A percentile compares a stretch with the other conserved stretches of the same genome.
phyloP scores from a whole-genome alignment of 768 basidiomycete species.

The Xanthoconium stramineum region DNA sequence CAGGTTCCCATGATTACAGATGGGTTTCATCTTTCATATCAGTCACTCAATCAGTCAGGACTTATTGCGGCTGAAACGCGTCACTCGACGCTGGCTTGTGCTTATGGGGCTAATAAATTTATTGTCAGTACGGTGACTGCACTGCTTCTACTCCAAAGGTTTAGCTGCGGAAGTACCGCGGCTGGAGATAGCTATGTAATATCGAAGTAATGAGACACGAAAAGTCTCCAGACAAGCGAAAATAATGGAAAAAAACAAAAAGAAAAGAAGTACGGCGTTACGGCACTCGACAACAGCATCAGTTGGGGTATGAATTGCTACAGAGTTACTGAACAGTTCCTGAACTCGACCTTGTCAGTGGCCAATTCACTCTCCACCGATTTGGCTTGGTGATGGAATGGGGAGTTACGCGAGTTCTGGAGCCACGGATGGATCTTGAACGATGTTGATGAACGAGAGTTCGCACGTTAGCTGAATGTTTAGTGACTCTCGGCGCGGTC shows the following conservation, averaged over 20 bases:
- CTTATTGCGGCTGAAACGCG: constrained; percentile 27
- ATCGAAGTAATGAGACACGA: neutral
- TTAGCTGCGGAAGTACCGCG: constrained; percentile 19
- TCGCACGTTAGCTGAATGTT: constrained; percentile 13
- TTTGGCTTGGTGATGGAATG: constrained; percentile 5
- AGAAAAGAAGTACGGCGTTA: neutral
- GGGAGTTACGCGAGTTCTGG: constrained; percentile 12
- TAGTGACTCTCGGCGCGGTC: constrained; percentile 14
- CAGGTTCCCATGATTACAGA: constrained; percentile 18
- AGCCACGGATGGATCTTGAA: neutral
- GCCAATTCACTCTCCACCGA: neutral
- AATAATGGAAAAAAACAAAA: neutral
- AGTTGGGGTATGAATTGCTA: neutral
- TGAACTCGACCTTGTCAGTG: neutral
- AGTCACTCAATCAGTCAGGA: constrained; percentile 12
- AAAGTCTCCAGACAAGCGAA: neutral
- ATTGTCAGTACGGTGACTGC: constrained; percentile 9
- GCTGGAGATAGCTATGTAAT: neutral
- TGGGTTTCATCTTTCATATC: constrained; percentile 16
- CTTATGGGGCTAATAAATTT: constrained; percentile 5
- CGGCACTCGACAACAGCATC: constrained; percentile 6
- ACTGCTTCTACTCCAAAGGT: neutral
- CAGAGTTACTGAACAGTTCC: neutral
- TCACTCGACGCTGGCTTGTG: constrained; percentile 11
- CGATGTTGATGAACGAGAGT: neutral